Evolutionary conservation across 2,329 filamentous ascomycete species (phyloP).

Genomic region (Hypoxylon sp.): DNA sequence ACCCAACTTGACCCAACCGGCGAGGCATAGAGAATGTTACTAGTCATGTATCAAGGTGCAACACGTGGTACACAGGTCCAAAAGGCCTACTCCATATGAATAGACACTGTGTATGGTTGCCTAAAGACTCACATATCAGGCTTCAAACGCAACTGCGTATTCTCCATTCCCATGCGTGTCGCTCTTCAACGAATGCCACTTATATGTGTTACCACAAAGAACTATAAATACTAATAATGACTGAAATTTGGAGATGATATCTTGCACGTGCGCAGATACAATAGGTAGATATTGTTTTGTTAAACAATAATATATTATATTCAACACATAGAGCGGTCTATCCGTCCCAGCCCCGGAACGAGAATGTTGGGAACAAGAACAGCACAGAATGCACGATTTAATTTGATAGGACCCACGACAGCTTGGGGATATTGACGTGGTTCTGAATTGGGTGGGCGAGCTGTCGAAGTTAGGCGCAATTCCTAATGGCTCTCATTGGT

Average conservation of each 20-base stretch:
- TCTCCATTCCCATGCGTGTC: conserved; percentile 30
- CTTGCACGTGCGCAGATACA: conserved; percentile 11
- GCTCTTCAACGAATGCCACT: conserved; percentile 25
- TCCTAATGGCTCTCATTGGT: conserved; percentile 21
- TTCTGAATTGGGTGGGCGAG: conserved; percentile 27
- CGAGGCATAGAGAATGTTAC: conserved; percentile 5
- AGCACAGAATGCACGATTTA: conserved; percentile 19
- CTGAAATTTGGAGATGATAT: not conserved
- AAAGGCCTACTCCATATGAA: conserved; percentile 3
- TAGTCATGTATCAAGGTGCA: conserved; percentile 10
- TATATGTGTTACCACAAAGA: conserved; percentile 12
- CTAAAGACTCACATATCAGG: conserved; percentile 27
- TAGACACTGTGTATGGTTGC: conserved; percentile 11
- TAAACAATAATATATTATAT: conserved; percentile 27
- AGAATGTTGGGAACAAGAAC: conserved; percentile 25
- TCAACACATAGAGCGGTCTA: conserved; percentile 7
- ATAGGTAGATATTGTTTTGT: conserved; percentile 20
- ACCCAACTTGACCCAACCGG: conserved; percentile 9
- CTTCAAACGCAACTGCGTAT: conserved; percentile 17
- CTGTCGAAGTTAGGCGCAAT: conserved; percentile 20
- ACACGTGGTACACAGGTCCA: conserved; percentile 25
- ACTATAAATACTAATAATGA: conserved; percentile 15
- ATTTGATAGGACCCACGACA: conserved; percentile 33
- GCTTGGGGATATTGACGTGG: conserved; percentile 30
- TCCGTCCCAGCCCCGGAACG: conserved; percentile 19